Base-by-base conservation (phyloP, 805 yeast species). In the Saccharomycopsis sp. region DNA sequence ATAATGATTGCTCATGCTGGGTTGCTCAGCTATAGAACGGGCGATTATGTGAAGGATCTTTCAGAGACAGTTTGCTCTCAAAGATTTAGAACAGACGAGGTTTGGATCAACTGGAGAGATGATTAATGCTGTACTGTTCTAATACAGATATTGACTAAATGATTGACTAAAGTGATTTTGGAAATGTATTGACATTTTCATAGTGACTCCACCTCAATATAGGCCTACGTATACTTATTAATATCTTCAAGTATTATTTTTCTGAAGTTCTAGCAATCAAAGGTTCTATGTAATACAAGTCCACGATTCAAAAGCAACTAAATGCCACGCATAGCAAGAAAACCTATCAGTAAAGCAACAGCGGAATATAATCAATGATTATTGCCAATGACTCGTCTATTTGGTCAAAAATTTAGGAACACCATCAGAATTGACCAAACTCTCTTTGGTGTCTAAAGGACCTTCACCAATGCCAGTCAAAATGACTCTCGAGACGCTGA, bases 1-100 rank as follows among this genome's bases (percentile, higher is more conserved):
- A 94, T 92, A 44, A 94, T 94, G 99, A 94, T 94, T 66, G 99
- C 99, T 0, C 99, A 94, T 67, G 98, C 99, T 0, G 99, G 99
- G 0, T 73, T 94, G 52, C 70, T 94, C 59, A 89, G 87, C 55
- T 91, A 83, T 67, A 77, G 98, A 64, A 87, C 85, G 78, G 97
- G 97, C 1, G 83, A 81, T 57, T 66, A 67, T 14, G 81, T 81
- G 1, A 78, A 73, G 24, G 77, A 75, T 4, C 65, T 92, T 53
- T 68, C 74, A 24, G 82, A 88, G 57, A 87, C 97, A 0, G 91
- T 89, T 1, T 94, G 97, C 64, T 87, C 97, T 0, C 99, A 94
- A 70, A 79, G 94, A 67, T 94, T 90, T 71, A 77, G 99, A 67
- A 92, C 99, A 0, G 98, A 92, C 66, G 97, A 91, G 67, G 99